Base-by-base conservation (phyloP, 768 basidiomycete species). In the Hypholoma fasciculare region DNA sequence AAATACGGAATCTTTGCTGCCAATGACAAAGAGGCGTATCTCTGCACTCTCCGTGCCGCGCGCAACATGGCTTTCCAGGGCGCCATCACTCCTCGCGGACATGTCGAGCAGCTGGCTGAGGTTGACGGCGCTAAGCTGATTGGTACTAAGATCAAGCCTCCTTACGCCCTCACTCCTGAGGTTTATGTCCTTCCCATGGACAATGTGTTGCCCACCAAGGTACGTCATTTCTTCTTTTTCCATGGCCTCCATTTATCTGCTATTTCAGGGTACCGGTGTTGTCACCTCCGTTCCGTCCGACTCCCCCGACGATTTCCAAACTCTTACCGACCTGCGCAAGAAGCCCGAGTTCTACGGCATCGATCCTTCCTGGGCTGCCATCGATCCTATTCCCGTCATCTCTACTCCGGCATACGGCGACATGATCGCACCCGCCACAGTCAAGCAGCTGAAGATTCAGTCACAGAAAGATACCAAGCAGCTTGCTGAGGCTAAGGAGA, bases 111-210 rank as follows among this genome's bases (percentile, higher is more conserved):
- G 69, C 75, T 98, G 52, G 74, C 83, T 14, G 90, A 94, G 71
- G 78, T 98, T 56, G 84, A 85, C 39, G 97, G 97, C 7, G 73
- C 84, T 9, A 84, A 84, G 59, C 76, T 98, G 39, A 77, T 98
- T 56, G 97, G 97, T 3, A 90, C 95, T 19, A 93, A 85, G 67
- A 87, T 98, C 73, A 88, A 87, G 60, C 96, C 96, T 1, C 95
- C 96, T 0, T 87, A 92, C 61, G 84, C 87, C 20, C 65, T 94
- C 51, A 82, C 88, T 70, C 85, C 90, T 0, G 88, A 96, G 73
- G 92, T 98, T 26, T 95, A 95, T 67, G 93, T 99, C 47, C 74
- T 99, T 57, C 97, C 97, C n/a, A 99, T 99, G 97, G 97, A 99
- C 63, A 92, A 89, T 63, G 94, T 98, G 53, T 81, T 96, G 48